Percentiles rank a stretch among this genome's conserved stretches.
phyloP scores from a whole-genome alignment of 116 monocot species.

The Trichopus zeylanicus region DNA sequence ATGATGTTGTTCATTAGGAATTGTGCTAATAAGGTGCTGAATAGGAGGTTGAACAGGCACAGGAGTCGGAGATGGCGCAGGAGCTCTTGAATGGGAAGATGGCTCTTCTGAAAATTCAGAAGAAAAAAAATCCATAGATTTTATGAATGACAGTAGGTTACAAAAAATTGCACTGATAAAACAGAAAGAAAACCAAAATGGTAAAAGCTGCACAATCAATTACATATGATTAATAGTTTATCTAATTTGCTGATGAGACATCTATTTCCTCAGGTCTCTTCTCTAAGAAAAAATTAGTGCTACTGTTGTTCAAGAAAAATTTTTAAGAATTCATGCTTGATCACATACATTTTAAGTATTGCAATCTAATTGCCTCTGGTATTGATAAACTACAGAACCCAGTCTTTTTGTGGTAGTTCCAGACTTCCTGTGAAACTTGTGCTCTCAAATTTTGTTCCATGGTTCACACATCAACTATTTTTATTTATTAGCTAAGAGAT shows the following conservation, averaged over 20 bases:
- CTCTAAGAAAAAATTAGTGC: no score
- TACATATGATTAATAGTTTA: neutral
- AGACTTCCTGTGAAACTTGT: no score
- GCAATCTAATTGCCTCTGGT: no score
- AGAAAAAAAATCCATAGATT: neutral
- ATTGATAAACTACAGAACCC: no score
- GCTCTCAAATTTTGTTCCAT: no score
- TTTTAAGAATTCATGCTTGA: no score
- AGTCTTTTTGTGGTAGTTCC: no score
- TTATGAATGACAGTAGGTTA: conserved; percentile 20
- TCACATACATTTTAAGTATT: no score
- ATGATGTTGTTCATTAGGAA: conserved; percentile 29
- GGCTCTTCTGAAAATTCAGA: conserved; percentile 24
- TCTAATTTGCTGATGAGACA: neutral
- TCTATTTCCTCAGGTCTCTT: no score
- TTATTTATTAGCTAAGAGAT: no score
- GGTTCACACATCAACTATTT: no score
- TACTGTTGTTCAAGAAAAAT: no score
- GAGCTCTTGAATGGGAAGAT: conserved; percentile 15
- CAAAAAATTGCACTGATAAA: neutral
- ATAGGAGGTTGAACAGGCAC: conserved; percentile 25
- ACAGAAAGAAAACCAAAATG: conserved; percentile 1
- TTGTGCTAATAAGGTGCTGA: conserved; percentile 18
- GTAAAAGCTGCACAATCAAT: neutral
- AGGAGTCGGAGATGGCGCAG: conserved; percentile 38